A percentile compares a stretch with the other conserved stretches of the same genome.
Conservation (phyloP, 1,284 basidiomycete species). For the Schizophyllum commune region DNA sequence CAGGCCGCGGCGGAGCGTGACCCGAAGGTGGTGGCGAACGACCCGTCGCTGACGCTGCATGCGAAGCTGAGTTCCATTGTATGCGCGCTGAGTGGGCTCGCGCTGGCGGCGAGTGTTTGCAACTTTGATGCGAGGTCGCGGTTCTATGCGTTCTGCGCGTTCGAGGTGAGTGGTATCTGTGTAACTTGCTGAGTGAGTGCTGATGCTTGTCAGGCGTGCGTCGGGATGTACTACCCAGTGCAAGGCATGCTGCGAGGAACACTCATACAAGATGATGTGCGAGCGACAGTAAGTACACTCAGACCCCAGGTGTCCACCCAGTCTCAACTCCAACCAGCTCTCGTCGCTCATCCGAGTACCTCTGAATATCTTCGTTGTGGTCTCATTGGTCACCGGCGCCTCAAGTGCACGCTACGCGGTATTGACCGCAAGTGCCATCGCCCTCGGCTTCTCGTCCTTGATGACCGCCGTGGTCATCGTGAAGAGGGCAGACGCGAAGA, state of each 20-base stretch:
- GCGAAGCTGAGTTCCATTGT: constrained; percentile 61
- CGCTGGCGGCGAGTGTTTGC: constrained; percentile 47
- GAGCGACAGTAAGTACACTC: constrained; percentile 51
- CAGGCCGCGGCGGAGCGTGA: not conserved
- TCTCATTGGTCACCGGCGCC: constrained; percentile 63
- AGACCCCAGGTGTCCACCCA: not conserved
- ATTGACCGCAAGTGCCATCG: constrained; percentile 48
- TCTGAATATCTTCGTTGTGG: constrained; percentile 65
- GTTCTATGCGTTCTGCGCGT: constrained; percentile 68
- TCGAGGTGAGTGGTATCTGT: constrained; percentile 31
- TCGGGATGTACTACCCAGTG: constrained; percentile 73
- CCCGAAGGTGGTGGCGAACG: constrained; percentile 12
- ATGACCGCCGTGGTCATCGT: constrained; percentile 48
- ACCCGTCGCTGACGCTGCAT: constrained; percentile 47
- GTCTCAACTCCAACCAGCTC: constrained; percentile 1
- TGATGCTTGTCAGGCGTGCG: constrained; percentile 34
- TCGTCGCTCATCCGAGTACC: constrained; percentile 57
- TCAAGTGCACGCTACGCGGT: constrained; percentile 57
- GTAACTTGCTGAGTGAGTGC: too few relatives aligned
- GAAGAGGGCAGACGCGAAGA: constrained; percentile 17
- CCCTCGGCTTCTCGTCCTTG: constrained; percentile 53
- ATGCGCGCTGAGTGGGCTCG: constrained; percentile 50
- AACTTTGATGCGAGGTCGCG: constrained; percentile 39
- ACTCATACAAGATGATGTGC: constrained; percentile 64
- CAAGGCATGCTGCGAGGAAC: constrained; percentile 68